Base-by-base conservation (phyloP, 139 green algal genomes). In the Limnomonas spitsbergensis region DNA sequence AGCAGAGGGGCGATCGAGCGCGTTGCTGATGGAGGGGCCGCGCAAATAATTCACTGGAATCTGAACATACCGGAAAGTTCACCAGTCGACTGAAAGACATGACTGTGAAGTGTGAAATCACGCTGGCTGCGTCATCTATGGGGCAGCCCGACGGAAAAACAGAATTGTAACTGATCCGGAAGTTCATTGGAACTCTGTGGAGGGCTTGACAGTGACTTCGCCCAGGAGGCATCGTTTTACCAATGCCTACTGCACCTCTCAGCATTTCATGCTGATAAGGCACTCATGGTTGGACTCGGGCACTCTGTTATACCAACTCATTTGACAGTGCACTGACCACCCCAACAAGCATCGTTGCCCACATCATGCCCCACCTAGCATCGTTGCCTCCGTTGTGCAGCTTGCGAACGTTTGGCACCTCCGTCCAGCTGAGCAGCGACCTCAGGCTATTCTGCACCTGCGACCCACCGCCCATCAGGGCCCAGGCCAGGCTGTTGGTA, bases 321-420 rank as follows among this genome's bases (percentile, higher is more conserved):
- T 6, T 9, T 27, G 42, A 27, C 42, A 6, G 9, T 9, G 9
- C 7, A 6, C 42, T 54, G 42, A 6, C 42, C 42, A 27, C 7
- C 42, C 42, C 42, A 6, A 54, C 42, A 54, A 6, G 6, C 42
- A 27, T 54, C 7, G 7, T 54, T 54, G 7, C 9, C 7, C 42
- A 27, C 42, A 54, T 6, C 6, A 9, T 27, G 42, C 7, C 9
- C 7, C 56, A 70, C 56, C 56, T 70, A 9, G 73, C 73, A 40
- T 78, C 47, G 31, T 69, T 78, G 73, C 73, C 73, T 27, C 24
- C 73, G 40, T 78, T 78, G 47, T 78, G 47, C 32, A 78, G 73
- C 38, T 76, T 76, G 3, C 2, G 56, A 3, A 66, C 38, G 40
- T 66, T 26, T n/a, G 34, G 35, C 35, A 76, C 38, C 27, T 36